Conservation (phyloP, 495 filamentous ascomycete genomes). For the Tuber microsphaerosporum region DNA sequence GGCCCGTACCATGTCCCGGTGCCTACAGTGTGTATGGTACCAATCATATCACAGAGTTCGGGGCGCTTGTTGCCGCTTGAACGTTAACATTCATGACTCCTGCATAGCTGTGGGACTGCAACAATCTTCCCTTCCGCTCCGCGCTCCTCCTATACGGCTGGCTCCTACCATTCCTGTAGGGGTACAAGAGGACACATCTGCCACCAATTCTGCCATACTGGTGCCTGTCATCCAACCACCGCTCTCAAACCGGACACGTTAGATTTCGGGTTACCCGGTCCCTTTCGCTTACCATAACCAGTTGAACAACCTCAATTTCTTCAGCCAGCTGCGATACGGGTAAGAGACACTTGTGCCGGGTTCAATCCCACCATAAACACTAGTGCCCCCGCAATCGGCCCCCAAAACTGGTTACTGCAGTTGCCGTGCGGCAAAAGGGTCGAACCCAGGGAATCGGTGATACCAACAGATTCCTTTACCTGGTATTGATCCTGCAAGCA, state of each 20-base stretch:
- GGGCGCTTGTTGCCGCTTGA: not conserved
- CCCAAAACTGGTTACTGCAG: conserved; percentile 23
- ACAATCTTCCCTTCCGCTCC: not conserved
- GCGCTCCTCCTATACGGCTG: not conserved
- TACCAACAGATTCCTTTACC: conserved; percentile 26
- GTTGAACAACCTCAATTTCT: not conserved
- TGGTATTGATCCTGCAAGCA: conserved; percentile 21
- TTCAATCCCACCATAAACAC: not conserved
- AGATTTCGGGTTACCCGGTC: conserved; percentile 9
- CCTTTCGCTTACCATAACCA: not conserved
- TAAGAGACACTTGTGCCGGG: not conserved
- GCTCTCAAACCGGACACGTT: not conserved
- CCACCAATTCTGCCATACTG: not conserved
- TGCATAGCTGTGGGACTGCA: not conserved
- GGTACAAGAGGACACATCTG: not conserved
- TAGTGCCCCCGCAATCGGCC: not conserved
- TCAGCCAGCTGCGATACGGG: not conserved
- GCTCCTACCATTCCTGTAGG: not conserved
- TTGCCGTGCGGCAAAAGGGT: conserved; percentile 29
- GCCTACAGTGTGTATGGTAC: not conserved
- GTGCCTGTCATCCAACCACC: not conserved
- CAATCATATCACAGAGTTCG: not conserved
- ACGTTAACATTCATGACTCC: not conserved
- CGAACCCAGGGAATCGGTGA: conserved; percentile 30
- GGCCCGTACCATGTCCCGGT: not conserved